Base-by-base conservation (phyloP, 2,329 filamentous ascomycete species). In the Penicillium thymicola region DNA sequence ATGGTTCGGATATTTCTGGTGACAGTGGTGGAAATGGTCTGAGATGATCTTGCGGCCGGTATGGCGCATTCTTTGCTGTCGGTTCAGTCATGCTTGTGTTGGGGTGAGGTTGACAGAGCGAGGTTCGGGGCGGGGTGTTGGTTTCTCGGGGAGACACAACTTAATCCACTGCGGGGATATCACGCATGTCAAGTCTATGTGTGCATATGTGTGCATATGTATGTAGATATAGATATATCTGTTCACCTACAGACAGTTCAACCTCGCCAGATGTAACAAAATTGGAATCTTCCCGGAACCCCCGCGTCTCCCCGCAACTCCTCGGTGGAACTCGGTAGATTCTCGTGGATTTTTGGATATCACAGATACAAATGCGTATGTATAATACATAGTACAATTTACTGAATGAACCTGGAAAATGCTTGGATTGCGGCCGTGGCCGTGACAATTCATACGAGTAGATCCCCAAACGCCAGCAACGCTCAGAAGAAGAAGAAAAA, bases 301-400 rank as follows among this genome's bases (percentile, higher is more conserved):
- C 54, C 54, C 54, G 36, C 50, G 50, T 44, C 50, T 32, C 46
- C 43, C 50, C 54, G 54, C 50, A 37, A 30, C 40, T 36, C 32
- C 43, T 57, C 54, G 51, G 54, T 57, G 50, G 54, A 57, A 57
- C 43, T 53, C 54, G 49, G 54, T 57, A 54, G 54, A 57, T 43
- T 47, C 49, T 54, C 50, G 43, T 55, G 48, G 54, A 55, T 54
- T n/a, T 46, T 21, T 46, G 28, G n/a, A 21, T 32, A 45, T 23
- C 23, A 2, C 14, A 4, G 27, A 45, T 6, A 44, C 7, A 9
- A 2, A 10, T 43, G 11, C 21, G 23, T 14, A 27, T 11, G 14
- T n/a, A 11, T n/a, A 18, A 18, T 44, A 18, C 42, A 8, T 28
- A 2, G 13, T 32, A 45, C 27, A 32, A 34, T 46, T 46, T 34